Evolutionary conservation across 2,329 filamentous ascomycete genomes (phyloP).

Genomic region (Hymenotorrendiella dingleyae): DNA sequence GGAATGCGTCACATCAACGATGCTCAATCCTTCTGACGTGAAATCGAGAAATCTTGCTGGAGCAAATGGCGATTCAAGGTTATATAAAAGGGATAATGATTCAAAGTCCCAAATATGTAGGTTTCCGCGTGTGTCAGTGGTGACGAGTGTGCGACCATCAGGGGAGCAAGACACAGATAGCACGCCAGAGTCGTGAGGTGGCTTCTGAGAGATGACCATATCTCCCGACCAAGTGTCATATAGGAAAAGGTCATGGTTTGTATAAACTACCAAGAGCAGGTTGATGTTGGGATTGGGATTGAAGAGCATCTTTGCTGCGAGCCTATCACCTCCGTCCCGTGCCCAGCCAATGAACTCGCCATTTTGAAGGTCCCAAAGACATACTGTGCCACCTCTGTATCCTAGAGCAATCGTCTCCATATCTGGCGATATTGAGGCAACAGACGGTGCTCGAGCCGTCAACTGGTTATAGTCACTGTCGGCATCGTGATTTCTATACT

Average conservation of each 20-base stretch:
- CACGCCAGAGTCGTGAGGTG: constrained; percentile 10
- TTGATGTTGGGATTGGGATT: constrained; percentile 9
- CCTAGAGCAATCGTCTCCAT: constrained; percentile 1
- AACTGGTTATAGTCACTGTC: not conserved
- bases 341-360: constrained; percentile 20
- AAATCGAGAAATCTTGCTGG: too few relatives aligned
- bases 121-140: constrained; percentile 18
- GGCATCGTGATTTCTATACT: not conserved
- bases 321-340: too few relatives aligned
- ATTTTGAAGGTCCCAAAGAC: constrained; percentile 13
- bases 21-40: too few relatives aligned
- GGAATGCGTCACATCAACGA: too few relatives aligned
- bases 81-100: too few relatives aligned
- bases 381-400: constrained; percentile 9
- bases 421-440: constrained; percentile 11
- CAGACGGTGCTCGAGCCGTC: constrained; percentile 2
- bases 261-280: constrained; percentile 2
- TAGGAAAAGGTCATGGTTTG: constrained; percentile 6
- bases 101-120: constrained; percentile 26
- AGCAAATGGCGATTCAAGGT: too few relatives aligned
- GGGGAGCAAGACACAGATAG: constrained; percentile 12
- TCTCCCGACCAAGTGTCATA: constrained; percentile 4
- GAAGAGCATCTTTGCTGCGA: constrained; percentile 19
- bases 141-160: constrained; percentile 14
- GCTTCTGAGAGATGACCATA: too few relatives aligned